Base-by-base conservation (phyloP, 768 basidiomycete species). In the Cytidiella melzeri region DNA sequence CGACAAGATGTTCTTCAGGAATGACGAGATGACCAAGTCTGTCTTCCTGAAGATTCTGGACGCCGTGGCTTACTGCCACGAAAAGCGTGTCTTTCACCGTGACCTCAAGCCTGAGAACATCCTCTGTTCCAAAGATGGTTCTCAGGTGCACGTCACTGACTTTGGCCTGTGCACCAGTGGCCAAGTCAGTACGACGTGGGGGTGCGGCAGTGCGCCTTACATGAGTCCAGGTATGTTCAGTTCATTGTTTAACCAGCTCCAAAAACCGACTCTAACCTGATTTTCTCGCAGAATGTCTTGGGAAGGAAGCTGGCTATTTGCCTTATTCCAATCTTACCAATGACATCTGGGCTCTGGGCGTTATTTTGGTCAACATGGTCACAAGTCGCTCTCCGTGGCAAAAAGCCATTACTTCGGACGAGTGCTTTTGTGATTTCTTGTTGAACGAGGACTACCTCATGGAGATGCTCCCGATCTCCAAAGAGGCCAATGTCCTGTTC, bases 381-480 rank as follows among this genome's bases (percentile, higher is more conserved):
- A 93, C 92, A 15, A 92, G 92, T 3, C 81, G 93, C 39, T 96
- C 96, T 60, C 95, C 95, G 5, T 98, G 95, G 95, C 86, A 86
- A 63, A 82, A 86, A 36, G 92, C 95, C 2, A 81, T 77, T 6
- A 62, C 68, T 1, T 69, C 80, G 23, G 94, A 97, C 68, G 81
- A 86, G 45, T 92, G 89, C 12, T 98, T 92, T 72, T 76, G 82
- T 57, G 84, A 85, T 0, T 97, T 87, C 65, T 72, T 88, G 47
- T 80, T 76, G 52, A 79, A 90, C 57, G 84, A 87, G 27, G 54
- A 64, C 21, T 94, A 94, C 70, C 77, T 97, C 12, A 82, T 80
- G 19, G 59, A 54, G 23, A 64, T 66, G 53, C 61, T 68, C 21
- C 66, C 66, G 15, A 65, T 68, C 45, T 66, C 66, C 3, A 44